Percentiles rank a stretch among this genome's conserved stretches.
phyloP scores from a whole-genome alignment of 192 early-diverging fungal species.

The Backusella macrospora region DNA sequence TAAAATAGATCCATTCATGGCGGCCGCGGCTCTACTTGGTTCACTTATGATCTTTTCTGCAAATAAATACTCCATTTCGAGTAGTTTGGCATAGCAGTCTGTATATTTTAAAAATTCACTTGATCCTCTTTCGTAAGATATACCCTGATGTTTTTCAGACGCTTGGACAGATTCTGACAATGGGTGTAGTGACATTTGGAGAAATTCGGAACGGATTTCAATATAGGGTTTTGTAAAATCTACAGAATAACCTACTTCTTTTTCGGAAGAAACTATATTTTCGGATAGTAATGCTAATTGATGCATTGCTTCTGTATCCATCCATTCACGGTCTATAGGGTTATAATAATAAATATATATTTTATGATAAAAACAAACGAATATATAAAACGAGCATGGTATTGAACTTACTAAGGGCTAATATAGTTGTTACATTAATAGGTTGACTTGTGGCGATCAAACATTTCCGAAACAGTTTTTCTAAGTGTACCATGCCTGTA shows the following conservation, averaged over 20 bases:
- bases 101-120: slow-evolving; percentile 64
- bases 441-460: slow-evolving; percentile 45
- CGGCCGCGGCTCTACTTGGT: slow-evolving; percentile 38
- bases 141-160: slow-evolving; percentile 49
- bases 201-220: slow-evolving; percentile 67
- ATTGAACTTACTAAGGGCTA: slow-evolving; percentile 23
- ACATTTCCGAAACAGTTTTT: slow-evolving; percentile 58
- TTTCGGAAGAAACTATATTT: slow-evolving; percentile 50
- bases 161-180: slow-evolving; percentile 51
- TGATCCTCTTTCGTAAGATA: slow-evolving; percentile 63
- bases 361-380: neutral
- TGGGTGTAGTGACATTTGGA: slow-evolving; percentile 58
- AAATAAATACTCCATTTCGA: slow-evolving; percentile 69
- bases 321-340: slow-evolving; percentile 12
- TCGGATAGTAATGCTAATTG: slow-evolving; percentile 47
- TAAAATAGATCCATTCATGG: slow-evolving; percentile 50
- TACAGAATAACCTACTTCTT: slow-evolving; percentile 49
- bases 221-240: slow-evolving; percentile 66
- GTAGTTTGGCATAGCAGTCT: slow-evolving; percentile 58
- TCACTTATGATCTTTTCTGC: slow-evolving; percentile 63
- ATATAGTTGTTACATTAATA: slow-evolving; percentile 39
- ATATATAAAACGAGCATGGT: neutral
- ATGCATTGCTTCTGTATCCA: slow-evolving; percentile 26
- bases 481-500: slow-evolving; percentile 58
- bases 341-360: neutral